Evolutionary conservation across 2,329 filamentous ascomycete genomes (phyloP).

Genomic region (Aschersonia sp.): DNA sequence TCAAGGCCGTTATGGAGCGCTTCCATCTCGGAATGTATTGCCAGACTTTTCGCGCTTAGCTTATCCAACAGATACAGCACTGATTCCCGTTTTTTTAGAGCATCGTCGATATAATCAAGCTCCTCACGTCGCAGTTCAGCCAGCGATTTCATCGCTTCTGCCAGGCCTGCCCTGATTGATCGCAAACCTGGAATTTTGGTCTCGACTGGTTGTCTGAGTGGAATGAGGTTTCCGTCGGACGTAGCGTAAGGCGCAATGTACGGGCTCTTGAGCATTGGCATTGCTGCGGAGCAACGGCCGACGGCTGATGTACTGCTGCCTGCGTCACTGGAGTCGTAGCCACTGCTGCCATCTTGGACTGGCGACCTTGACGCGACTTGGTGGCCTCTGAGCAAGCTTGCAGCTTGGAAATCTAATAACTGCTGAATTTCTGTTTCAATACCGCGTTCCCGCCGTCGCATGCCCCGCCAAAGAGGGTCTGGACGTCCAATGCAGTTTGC

Average conservation of each 20-base stretch:
- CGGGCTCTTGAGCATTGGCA: slow-evolving; percentile 26
- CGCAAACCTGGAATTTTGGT: slow-evolving; percentile 39
- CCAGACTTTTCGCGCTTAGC: slow-evolving; percentile 33
- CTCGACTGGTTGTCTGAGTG: slow-evolving; percentile 39
- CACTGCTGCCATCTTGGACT: slow-evolving; percentile 5
- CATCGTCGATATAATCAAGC: slow-evolving; percentile 40
- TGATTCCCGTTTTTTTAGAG: slow-evolving; percentile 39
- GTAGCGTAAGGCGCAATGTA: slow-evolving; percentile 23
- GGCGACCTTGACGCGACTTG: slow-evolving; percentile 3
- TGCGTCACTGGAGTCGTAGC: slow-evolving; percentile 21
- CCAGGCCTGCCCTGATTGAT: slow-evolving; percentile 49
- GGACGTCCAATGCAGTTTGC: slow-evolving; percentile 3
- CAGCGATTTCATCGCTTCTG: slow-evolving; percentile 47
- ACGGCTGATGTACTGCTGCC: slow-evolving; percentile 27
- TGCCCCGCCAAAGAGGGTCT: slow-evolving; percentile 30
- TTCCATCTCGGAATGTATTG: slow-evolving; percentile 35
- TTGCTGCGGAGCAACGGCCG: slow-evolving; percentile 23
- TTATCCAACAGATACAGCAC: slow-evolving; percentile 43
- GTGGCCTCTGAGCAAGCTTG: slow-evolving; percentile 24
- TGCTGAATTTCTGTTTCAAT: slow-evolving; percentile 32
- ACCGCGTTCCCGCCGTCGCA: slow-evolving; percentile 29
- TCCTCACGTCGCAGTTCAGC: slow-evolving; percentile 55
- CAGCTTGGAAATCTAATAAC: slow-evolving; percentile 33
- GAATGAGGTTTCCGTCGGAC: slow-evolving; percentile 36
- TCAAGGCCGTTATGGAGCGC: slow-evolving; percentile 39